phyloP scores from a whole-genome alignment of 345 rosid genomes.

The Odontarrhena argentea region DNA sequence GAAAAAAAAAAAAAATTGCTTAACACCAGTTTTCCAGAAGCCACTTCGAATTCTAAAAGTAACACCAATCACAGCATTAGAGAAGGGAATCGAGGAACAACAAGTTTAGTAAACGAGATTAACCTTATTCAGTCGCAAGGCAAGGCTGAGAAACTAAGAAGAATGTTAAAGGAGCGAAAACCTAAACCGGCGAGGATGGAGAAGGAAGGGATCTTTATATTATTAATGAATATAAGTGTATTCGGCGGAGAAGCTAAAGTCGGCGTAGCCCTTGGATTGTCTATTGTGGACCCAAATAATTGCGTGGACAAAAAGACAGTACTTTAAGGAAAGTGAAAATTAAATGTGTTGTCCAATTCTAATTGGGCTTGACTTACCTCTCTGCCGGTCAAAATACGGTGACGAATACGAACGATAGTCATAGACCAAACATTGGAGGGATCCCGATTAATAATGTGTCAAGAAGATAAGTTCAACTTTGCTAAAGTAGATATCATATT shows the following conservation, averaged over 20 bases:
- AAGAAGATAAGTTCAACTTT: too few species aligned
- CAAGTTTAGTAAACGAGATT: neutral
- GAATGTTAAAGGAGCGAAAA: slow-evolving; percentile 29
- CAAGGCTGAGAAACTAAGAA: slow-evolving; percentile 24
- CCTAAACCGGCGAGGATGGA: slow-evolving; percentile 27
- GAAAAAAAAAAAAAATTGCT: neutral
- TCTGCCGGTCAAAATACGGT: neutral
- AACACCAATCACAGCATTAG: neutral
- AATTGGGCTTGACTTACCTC: slow-evolving; percentile 13
- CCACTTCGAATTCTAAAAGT: neutral
- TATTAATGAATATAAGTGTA: neutral
- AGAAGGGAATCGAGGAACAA: neutral
- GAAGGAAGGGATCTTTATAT: slow-evolving; percentile 12
- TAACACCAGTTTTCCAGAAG: neutral
- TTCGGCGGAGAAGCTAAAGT: slow-evolving; percentile 29
- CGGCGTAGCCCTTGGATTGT: slow-evolving; percentile 22
- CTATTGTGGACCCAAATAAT: neutral
- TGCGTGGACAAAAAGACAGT: slow-evolving; percentile 38
- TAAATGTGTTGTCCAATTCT: neutral
- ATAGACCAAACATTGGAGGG: too few species aligned
- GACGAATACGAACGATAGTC: too few species aligned
- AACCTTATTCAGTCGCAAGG: slow-evolving; percentile 23
- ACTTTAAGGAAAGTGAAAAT: neutral
- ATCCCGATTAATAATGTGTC: too few species aligned
- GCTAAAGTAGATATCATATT: too few species aligned